A percentile compares a stretch with the other conserved stretches of the same genome.
phyloP scores from a whole-genome alignment of 1,139 yeast species.

The Scheffersomyces stambukii region DNA sequence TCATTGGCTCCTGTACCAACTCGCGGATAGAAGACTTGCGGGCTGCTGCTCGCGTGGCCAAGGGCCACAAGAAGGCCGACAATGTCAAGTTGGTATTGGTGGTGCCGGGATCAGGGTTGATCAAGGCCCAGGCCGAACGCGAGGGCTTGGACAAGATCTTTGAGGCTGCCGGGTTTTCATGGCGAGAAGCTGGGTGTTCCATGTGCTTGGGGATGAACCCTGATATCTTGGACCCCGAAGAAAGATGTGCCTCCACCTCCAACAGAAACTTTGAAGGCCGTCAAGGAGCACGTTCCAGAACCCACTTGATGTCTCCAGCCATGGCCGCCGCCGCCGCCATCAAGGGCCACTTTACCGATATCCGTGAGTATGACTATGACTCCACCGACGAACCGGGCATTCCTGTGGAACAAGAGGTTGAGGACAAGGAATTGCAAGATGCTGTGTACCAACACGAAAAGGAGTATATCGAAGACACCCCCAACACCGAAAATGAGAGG shows the following conservation, averaged over 20 bases:
- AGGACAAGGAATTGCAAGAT: constrained; percentile 57
- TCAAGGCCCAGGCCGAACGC: constrained; percentile 85
- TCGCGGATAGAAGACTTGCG: constrained; percentile 96
- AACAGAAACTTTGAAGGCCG: constrained; percentile 99
- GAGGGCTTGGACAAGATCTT: constrained; percentile 94
- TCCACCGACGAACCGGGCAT: constrained; percentile 60
- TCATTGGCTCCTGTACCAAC: constrained; percentile 97
- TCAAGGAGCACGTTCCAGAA: constrained; percentile 96
- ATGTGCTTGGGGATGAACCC: constrained; percentile 99
- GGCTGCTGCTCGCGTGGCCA: constrained; percentile 89
- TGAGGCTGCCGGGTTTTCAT: constrained; percentile 87
- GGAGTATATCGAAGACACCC: constrained; percentile 42
- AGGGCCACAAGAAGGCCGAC: constrained; percentile 84
- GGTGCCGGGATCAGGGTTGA: constrained; percentile 96
- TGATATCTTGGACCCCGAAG: constrained; percentile 89
- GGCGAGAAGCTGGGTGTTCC: constrained; percentile 99
- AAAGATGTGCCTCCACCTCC: constrained; percentile 97
- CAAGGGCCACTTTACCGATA: constrained; percentile 85
- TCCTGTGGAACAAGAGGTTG: constrained; percentile 45
- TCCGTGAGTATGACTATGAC: constrained; percentile 70
- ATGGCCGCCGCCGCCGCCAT: constrained; percentile 99
- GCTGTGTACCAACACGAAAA: constrained; percentile 71
- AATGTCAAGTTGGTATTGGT: constrained; percentile 80
- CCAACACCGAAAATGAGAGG: constrained; percentile 42
- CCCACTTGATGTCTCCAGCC: constrained; percentile 97